Conservation (phyloP, 805 yeast genomes). For the Candida montana region DNA sequence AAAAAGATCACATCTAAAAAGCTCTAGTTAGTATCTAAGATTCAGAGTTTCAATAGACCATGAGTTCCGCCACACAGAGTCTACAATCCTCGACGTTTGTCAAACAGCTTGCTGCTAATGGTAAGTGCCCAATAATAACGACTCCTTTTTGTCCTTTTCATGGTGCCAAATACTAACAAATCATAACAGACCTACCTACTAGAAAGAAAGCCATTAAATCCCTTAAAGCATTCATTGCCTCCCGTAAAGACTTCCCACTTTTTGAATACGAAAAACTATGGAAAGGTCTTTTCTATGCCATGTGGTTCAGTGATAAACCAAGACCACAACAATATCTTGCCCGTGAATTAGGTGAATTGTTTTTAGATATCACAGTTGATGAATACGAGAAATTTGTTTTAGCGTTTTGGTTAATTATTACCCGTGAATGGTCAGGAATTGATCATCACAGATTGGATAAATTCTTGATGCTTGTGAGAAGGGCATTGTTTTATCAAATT, state of each 20-base stretch:
- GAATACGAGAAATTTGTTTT: constrained; percentile 49
- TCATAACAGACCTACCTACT: constrained; percentile 46
- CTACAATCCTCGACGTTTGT: constrained; percentile 49
- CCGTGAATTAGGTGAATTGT: constrained; percentile 56
- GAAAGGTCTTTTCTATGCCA: constrained; percentile 91
- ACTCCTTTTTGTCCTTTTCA: neutral
- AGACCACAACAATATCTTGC: constrained; percentile 87
- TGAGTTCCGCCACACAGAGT: constrained; percentile 1
- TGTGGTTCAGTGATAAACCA: constrained; percentile 97
- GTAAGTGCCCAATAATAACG: constrained; percentile 22
- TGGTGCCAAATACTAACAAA: neutral
- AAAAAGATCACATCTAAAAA: no score
- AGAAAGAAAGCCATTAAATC: constrained; percentile 71
- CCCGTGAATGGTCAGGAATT: constrained; percentile 76
- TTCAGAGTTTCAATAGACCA: neutral
- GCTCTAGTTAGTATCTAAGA: no score
- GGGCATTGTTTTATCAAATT: constrained; percentile 63
- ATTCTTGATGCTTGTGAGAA: constrained; percentile 73
- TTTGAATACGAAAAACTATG: constrained; percentile 68
- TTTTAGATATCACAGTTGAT: constrained; percentile 36
- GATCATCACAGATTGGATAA: constrained; percentile 87
- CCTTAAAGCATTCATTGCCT: constrained; percentile 50
- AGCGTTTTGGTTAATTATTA: constrained; percentile 78
- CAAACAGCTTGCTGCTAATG: constrained; percentile 79
- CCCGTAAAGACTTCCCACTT: constrained; percentile 32